Evolutionary conservation across 2,329 filamentous ascomycete species (phyloP).

Genomic region (Nothopassalora personata): DNA sequence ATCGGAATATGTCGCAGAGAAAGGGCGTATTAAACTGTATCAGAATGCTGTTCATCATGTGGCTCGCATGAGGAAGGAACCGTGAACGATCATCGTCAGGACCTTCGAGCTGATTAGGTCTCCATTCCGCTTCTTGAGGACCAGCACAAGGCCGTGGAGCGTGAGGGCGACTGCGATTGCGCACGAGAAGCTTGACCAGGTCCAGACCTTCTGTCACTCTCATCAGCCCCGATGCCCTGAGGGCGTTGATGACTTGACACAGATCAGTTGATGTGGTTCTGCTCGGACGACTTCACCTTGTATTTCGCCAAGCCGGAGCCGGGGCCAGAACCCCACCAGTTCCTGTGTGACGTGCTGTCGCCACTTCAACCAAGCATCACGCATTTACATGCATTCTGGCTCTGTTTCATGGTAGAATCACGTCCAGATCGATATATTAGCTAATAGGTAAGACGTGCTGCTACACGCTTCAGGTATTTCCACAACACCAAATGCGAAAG

Average conservation of each 20-base stretch:
- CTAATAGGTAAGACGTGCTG: neutral
- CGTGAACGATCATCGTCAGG: too few relatives aligned
- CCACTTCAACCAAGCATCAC: neutral
- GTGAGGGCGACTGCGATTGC: too few relatives aligned
- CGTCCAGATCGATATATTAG: neutral
- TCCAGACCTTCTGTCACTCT: neutral
- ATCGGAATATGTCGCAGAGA: too few relatives aligned
- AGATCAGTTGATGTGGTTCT: neutral
- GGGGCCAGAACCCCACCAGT: neutral
- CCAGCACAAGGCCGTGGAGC: too few relatives aligned
- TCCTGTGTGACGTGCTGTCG: neutral
- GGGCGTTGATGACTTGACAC: neutral
- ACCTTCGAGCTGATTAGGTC: too few relatives aligned
- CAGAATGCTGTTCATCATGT: too few relatives aligned
- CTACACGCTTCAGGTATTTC: neutral
- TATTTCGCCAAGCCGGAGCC: neutral
- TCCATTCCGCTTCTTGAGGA: too few relatives aligned
- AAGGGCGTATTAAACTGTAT: too few relatives aligned
- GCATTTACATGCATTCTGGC: neutral
- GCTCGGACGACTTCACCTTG: neutral
- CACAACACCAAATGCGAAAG: neutral
- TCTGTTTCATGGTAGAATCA: neutral
- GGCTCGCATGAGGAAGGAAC: too few relatives aligned
- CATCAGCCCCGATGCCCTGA: too few relatives aligned
- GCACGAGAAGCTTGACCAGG: neutral